phyloP scores from a whole-genome alignment of 208 protist species.

The Trypanosoma caninum region DNA sequence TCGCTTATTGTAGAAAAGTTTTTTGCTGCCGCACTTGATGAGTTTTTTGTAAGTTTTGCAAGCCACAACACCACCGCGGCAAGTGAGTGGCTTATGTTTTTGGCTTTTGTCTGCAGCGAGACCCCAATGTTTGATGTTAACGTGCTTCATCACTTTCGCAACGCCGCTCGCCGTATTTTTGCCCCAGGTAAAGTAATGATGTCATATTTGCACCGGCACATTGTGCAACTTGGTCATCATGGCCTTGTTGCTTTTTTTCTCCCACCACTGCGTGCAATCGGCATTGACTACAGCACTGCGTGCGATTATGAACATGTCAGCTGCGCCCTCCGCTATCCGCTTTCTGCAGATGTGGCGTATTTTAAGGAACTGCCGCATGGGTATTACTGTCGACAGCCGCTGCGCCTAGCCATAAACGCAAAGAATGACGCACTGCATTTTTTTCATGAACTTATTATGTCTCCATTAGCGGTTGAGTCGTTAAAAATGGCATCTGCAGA shows the following conservation, averaged over 20 bases:
- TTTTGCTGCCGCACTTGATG: constrained; percentile 21
- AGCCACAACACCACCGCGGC: background rate
- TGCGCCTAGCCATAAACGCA: constrained; percentile 27
- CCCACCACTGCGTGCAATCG: constrained; percentile 65
- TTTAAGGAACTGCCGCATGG: constrained; percentile 48
- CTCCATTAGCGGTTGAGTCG: background rate
- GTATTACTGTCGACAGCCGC: constrained; percentile 36
- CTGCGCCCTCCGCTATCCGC: constrained; percentile 29
- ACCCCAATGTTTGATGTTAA: constrained; percentile 24
- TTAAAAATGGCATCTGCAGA: background rate
- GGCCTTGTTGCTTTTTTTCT: constrained; percentile 63
- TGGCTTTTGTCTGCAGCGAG: constrained; percentile 31
- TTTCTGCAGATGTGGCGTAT: constrained; percentile 40
- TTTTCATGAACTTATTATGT: constrained; percentile 24
- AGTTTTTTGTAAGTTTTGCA: background rate
- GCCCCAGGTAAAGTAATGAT: constrained; percentile 24
- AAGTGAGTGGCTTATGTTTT: constrained; percentile 57
- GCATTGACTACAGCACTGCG: constrained; percentile 49
- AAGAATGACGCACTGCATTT: constrained; percentile 33
- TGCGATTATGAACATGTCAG: constrained; percentile 26
- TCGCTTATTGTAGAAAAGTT: constrained; percentile 14
- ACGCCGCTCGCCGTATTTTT: constrained; percentile 20
- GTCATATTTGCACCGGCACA: constrained; percentile 34
- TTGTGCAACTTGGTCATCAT: constrained; percentile 35
- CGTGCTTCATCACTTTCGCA: constrained; percentile 28